Conservation (phyloP, 1,284 basidiomycete genomes). For the Takashimella tepidaria region DNA sequence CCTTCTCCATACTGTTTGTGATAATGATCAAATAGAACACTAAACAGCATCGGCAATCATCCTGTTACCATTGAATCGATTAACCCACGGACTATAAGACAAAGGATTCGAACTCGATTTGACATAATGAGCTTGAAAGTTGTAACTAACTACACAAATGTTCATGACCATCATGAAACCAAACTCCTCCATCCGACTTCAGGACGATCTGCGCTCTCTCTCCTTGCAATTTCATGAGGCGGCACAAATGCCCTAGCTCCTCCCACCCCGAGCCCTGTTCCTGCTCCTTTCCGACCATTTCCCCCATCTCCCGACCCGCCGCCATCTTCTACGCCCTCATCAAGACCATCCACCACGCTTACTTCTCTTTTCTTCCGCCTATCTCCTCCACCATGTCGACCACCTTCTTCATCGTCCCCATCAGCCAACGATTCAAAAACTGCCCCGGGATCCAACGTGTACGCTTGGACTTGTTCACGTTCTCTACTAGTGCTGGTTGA, state of each 20-base stretch:
- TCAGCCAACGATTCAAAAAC: slow-evolving; percentile 38
- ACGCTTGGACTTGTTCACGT: slow-evolving; percentile 27
- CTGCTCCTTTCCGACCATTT: background rate
- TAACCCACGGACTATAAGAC: background rate
- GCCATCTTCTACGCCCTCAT: background rate
- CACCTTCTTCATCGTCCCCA: slow-evolving; percentile 22
- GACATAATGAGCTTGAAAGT: no score
- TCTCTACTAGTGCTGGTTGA: slow-evolving; percentile 26
- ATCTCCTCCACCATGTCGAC: slow-evolving; percentile 11
- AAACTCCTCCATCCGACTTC: slow-evolving; percentile 37
- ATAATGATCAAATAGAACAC: background rate
- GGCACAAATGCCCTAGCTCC: slow-evolving; percentile 32
- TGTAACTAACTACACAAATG: background rate
- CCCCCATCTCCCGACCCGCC: background rate
- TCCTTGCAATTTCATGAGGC: slow-evolving; percentile 36
- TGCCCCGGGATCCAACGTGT: slow-evolving; percentile 36
- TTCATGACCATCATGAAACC: slow-evolving; percentile 5
- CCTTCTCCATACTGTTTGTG: background rate
- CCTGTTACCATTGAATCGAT: background rate
- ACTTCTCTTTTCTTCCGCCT: background rate
- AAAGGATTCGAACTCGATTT: background rate
- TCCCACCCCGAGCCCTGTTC: slow-evolving; percentile 23
- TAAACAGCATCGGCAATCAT: background rate
- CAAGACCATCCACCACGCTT: background rate
- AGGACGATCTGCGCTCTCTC: slow-evolving; percentile 15